A percentile compares a stretch with the other conserved stretches of the same genome.
These are phyloP conservation scores for Cyanodermella asteris DNA, from an alignment of 2,329 filamentous ascomycete species.

Conservation along the genomic window DNA sequence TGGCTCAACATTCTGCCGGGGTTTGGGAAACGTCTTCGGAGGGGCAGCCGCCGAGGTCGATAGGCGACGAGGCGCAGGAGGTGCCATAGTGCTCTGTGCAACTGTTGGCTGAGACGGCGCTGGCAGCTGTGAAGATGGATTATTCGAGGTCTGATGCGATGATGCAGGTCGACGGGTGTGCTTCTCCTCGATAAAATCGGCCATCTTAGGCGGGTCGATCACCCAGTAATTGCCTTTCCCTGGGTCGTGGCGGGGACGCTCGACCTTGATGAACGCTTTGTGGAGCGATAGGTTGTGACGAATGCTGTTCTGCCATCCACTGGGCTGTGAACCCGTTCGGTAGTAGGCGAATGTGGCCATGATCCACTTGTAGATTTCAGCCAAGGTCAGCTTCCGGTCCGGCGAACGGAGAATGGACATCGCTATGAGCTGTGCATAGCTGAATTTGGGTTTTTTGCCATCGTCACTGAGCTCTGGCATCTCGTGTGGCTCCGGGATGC, in stretches of 20 bases:
- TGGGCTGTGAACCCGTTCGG: constrained; percentile 53
- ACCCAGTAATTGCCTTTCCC: constrained; percentile 97
- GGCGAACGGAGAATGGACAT: constrained; percentile 88
- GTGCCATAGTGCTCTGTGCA: no score
- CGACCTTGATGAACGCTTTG: constrained; percentile 90
- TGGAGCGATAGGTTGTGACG: constrained; percentile 92
- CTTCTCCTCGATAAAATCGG: constrained; percentile 77
- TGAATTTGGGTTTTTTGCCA: constrained; percentile 71
- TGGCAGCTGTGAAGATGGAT: constrained; percentile 1
- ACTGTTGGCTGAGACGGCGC: neutral
- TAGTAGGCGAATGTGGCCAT: constrained; percentile 89
- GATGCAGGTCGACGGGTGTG: constrained; percentile 22
- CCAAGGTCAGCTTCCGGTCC: constrained; percentile 61
- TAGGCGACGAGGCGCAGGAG: no score
- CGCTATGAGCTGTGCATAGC: constrained; percentile 84
- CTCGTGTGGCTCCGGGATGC: constrained; percentile 55
- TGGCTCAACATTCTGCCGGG: constrained; percentile 25
- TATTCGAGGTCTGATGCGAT: constrained; percentile 4
- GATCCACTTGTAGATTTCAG: constrained; percentile 98
- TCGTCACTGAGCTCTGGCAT: constrained; percentile 70
- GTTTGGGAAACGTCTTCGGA: constrained; percentile 1
- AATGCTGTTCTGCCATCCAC: constrained; percentile 98
- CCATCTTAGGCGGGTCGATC: constrained; percentile 75
- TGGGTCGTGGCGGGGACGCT: constrained; percentile 87
- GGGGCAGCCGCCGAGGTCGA: no score